Percentiles rank a stretch among this genome's conserved stretches.
Conservation (phyloP, 1,284 basidiomycete genomes). For the Microbotryum violaceum region DNA sequence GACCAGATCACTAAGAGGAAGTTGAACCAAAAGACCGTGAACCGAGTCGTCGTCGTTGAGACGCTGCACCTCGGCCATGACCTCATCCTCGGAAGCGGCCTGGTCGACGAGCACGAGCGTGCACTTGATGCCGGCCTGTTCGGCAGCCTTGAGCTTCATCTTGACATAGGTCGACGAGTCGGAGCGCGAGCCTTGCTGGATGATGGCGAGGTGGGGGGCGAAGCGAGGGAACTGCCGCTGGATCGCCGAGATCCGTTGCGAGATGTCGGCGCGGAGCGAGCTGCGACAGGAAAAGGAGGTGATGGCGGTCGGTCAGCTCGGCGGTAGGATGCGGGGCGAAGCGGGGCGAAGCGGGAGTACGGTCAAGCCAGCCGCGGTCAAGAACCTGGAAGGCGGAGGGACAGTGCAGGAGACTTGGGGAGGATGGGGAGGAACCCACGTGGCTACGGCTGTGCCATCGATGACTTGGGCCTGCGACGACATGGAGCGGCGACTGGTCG, state of each 20-base stretch:
- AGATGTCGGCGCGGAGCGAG: constrained; percentile 61
- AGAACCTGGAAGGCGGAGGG: background rate
- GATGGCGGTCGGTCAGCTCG: background rate
- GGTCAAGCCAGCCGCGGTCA: background rate
- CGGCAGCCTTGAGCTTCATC: constrained; percentile 94
- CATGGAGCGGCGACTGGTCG: constrained; percentile 4
- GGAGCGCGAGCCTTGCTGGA: constrained; percentile 85
- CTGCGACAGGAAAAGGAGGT: constrained; percentile 45
- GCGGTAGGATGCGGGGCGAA: background rate
- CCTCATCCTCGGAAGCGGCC: constrained; percentile 61
- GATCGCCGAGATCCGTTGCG: constrained; percentile 53
- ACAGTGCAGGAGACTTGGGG: background rate
- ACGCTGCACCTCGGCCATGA: constrained; percentile 67
- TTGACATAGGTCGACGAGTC: constrained; percentile 91
- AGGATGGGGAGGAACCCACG: constrained; percentile 75
- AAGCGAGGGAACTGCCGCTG: constrained; percentile 65
- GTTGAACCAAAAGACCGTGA: constrained; percentile 89
- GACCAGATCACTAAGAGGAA: constrained; percentile 86
- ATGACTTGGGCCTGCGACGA: constrained; percentile 50
- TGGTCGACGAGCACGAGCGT: constrained; percentile 57
- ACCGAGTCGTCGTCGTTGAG: constrained; percentile 78
- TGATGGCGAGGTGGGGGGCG: constrained; percentile 79
- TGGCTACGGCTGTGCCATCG: constrained; percentile 81
- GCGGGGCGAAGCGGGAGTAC: no score
- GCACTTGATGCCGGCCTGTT: constrained; percentile 87